A percentile compares a stretch with the other conserved stretches of the same genome.
These are phyloP conservation scores for Saturnispora diversa DNA, from an alignment of 805 yeast species.

Conservation along the genomic window DNA sequence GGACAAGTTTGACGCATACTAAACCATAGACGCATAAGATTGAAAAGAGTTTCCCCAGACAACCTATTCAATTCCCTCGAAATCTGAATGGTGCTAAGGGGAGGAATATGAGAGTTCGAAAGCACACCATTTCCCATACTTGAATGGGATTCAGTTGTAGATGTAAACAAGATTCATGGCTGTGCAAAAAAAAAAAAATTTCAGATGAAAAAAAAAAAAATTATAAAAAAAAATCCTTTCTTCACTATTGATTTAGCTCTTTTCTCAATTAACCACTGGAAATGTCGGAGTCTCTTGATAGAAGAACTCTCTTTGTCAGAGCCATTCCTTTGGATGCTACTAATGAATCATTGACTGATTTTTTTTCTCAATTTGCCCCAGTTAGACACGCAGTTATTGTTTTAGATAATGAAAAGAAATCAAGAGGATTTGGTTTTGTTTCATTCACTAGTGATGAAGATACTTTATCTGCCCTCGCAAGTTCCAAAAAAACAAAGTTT, in stretches of 20 bases:
- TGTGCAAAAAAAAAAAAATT: slow-evolving; percentile 5
- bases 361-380: slow-evolving; percentile 87
- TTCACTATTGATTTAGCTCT: not conserved
- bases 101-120: slow-evolving; percentile 30
- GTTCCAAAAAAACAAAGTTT: slow-evolving; percentile 58
- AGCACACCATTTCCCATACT: slow-evolving; percentile 22
- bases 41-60: slow-evolving; percentile 25
- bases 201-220: not conserved
- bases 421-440: slow-evolving; percentile 94
- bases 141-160: not conserved
- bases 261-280: not conserved
- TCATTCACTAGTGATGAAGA: slow-evolving; percentile 83
- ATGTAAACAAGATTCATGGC: not conserved
- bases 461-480: slow-evolving; percentile 62
- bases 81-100: slow-evolving; percentile 18
- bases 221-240: slow-evolving; percentile 1
- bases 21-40: slow-evolving; percentile 29
- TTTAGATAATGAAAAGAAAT: slow-evolving; percentile 61
- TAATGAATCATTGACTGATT: slow-evolving; percentile 71
- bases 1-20: slow-evolving; percentile 25
- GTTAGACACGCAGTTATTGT: slow-evolving; percentile 93
- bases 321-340: slow-evolving; percentile 76
- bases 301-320: slow-evolving; percentile 75
- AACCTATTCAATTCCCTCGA: slow-evolving; percentile 24
- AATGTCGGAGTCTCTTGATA: slow-evolving; percentile 33